These are phyloP conservation scores for Dipodascus albidus DNA, from an alignment of 805 yeast genomes.

Conservation along the genomic window DNA sequence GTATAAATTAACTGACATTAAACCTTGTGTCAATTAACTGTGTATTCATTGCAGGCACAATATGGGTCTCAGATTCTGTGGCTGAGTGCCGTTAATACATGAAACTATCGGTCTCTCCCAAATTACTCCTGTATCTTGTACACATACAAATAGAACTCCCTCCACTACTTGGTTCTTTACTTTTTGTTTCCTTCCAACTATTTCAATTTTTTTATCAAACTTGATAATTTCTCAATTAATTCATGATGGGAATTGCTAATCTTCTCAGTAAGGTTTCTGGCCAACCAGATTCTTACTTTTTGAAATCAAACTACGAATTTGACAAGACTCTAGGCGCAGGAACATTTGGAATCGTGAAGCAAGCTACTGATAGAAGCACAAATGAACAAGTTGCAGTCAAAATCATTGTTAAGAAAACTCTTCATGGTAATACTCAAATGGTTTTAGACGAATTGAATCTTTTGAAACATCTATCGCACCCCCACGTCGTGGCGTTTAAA, in stretches of 20 bases:
- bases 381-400: constrained; percentile 79
- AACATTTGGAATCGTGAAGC: constrained; percentile 83
- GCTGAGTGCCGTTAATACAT: too few relatives aligned
- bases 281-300: constrained; percentile 58
- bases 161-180: too few relatives aligned
- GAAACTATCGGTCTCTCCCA: too few relatives aligned
- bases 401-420: constrained; percentile 74
- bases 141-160: too few relatives aligned
- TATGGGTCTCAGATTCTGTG: too few relatives aligned
- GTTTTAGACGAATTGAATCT: constrained; percentile 69
- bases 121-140: too few relatives aligned
- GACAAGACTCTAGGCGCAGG: constrained; percentile 91
- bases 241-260: background rate
- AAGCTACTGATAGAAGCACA: constrained; percentile 43
- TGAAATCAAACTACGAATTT: constrained; percentile 62
- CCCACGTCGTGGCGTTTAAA: constrained; percentile 77
- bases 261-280: constrained; percentile 47
- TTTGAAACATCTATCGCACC: constrained; percentile 59
- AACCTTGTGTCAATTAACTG: too few relatives aligned
- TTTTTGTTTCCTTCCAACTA: background rate
- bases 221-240: background rate
- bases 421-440: constrained; percentile 66
- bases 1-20: too few relatives aligned
- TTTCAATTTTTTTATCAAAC: background rate
- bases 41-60: too few relatives aligned